Evolutionary conservation across 306 rosid species (phyloP).

Genomic region (Canavalia gladiata): DNA sequence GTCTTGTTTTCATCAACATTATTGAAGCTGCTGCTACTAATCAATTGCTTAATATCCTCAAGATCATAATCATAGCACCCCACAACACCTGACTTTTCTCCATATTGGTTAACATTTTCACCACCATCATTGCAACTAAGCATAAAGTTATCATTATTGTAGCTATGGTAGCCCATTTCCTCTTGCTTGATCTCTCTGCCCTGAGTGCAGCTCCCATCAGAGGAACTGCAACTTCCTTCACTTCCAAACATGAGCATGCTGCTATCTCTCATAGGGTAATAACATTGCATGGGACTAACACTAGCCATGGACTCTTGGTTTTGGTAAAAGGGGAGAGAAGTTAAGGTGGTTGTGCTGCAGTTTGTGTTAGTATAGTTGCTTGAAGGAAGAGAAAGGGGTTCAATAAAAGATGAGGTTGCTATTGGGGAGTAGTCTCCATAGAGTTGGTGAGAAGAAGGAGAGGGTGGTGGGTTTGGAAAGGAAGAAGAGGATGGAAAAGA

Average conservation of each 20-base stretch:
- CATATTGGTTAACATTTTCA: slow-evolving; percentile 50
- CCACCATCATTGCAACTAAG: slow-evolving; percentile 45
- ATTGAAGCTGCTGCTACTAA: slow-evolving; percentile 53
- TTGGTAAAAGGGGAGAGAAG: slow-evolving; percentile 52
- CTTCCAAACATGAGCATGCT: slow-evolving; percentile 69
- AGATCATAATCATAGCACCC: slow-evolving; percentile 56
- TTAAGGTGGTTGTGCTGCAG: slow-evolving; percentile 36
- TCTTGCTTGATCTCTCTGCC: slow-evolving; percentile 65
- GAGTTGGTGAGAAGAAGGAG: slow-evolving; percentile 37
- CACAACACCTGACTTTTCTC: slow-evolving; percentile 44
- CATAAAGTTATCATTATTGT: slow-evolving; percentile 49
- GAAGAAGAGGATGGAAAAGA: slow-evolving; percentile 47
- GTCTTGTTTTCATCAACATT: slow-evolving; percentile 68
- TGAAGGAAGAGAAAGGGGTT: slow-evolving; percentile 46
- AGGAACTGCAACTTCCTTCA: slow-evolving; percentile 85
- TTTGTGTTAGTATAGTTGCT: slow-evolving; percentile 45
- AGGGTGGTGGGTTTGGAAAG: slow-evolving; percentile 39
- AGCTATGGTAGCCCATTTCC: slow-evolving; percentile 50
- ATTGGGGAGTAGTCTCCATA: slow-evolving; percentile 44
- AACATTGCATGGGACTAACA: slow-evolving; percentile 52
- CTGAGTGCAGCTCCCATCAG: slow-evolving; percentile 80
- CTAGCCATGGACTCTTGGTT: slow-evolving; percentile 55
- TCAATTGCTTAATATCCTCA: slow-evolving; percentile 74
- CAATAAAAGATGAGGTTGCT: slow-evolving; percentile 47
- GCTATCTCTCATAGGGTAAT: slow-evolving; percentile 53